A percentile compares a stretch with the other conserved stretches of the same genome.
Evolutionary conservation across 331 rosid genomes (phyloP).

Genomic region (Arachis monticola): DNA sequence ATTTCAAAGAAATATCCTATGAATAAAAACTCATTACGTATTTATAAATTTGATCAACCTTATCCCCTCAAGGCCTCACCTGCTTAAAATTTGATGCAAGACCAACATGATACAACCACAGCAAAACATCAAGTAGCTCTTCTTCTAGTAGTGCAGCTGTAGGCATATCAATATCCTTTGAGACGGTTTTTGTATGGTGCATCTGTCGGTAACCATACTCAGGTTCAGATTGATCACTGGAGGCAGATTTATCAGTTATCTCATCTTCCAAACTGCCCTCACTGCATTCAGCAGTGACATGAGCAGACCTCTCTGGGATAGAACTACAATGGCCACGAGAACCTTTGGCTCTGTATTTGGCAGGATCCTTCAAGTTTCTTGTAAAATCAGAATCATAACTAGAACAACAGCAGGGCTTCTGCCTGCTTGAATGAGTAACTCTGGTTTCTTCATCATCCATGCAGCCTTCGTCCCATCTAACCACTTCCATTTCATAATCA

Average conservation of each 20-base stretch:
- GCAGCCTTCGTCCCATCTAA: conserved; percentile 94
- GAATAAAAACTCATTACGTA: conserved; percentile 21
- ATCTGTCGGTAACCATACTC: conserved; percentile 64
- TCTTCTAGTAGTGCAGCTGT: conserved; percentile 81
- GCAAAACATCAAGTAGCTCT: conserved; percentile 82
- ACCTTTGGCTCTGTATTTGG: conserved; percentile 68
- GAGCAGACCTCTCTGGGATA: conserved; percentile 84
- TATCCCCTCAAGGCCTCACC: conserved; percentile 53
- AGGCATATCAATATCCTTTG: conserved; percentile 68
- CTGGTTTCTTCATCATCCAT: conserved; percentile 83
- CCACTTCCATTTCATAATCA: conserved; percentile 71
- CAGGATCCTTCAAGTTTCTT: conserved; percentile 70
- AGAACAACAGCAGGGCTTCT: conserved; percentile 95
- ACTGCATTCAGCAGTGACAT: conserved; percentile 85
- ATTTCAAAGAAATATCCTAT: conserved; percentile 18
- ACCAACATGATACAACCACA: conserved; percentile 87
- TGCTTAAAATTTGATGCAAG: conserved; percentile 91
- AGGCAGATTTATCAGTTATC: conserved; percentile 85
- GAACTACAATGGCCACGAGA: conserved; percentile 71
- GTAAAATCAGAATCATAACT: conserved; percentile 71
- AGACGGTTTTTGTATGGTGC: conserved; percentile 67
- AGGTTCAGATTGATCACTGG: conserved; percentile 84
- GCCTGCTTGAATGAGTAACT: conserved; percentile 79
- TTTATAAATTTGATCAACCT: conserved; percentile 30
- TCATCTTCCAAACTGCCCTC: conserved; percentile 82